Evolutionary conservation across 2,329 filamentous ascomycete species (phyloP).

Genomic region (Plectosphaerella cucumerina): DNA sequence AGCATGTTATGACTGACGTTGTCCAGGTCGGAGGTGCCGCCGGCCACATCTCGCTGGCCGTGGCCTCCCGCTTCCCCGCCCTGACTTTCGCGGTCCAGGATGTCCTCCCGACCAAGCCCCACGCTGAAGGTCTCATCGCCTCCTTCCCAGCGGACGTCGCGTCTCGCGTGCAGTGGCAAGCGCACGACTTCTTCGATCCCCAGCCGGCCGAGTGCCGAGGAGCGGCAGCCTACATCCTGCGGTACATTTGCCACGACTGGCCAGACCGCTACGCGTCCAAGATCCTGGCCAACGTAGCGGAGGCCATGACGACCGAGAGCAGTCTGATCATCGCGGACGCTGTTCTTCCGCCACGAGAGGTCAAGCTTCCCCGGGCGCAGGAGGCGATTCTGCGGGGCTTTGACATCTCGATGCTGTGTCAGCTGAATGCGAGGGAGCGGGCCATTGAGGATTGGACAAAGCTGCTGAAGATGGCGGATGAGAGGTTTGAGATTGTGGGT

Average conservation of each 20-base stretch:
- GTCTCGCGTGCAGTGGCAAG: slow-evolving; percentile 11
- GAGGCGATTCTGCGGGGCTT: not conserved
- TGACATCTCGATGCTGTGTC: not conserved
- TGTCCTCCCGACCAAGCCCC: slow-evolving; percentile 8
- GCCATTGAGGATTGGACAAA: not conserved
- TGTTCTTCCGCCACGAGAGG: not conserved
- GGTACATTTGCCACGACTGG: slow-evolving; percentile 42
- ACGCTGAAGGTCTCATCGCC: slow-evolving; percentile 11
- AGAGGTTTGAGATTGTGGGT: not conserved
- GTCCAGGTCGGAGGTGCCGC: slow-evolving; percentile 18
- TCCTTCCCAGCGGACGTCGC: slow-evolving; percentile 8
- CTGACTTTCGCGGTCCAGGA: slow-evolving; percentile 29
- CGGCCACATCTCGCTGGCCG: slow-evolving; percentile 18
- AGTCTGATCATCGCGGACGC: slow-evolving; percentile 15
- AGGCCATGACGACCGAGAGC: slow-evolving; percentile 32
- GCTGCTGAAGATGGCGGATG: not conserved
- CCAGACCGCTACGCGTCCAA: slow-evolving; percentile 26
- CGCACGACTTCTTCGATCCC: slow-evolving; percentile 15
- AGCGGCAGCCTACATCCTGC: slow-evolving; percentile 37
- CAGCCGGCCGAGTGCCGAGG: slow-evolving; percentile 7
- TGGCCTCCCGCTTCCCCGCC: slow-evolving; percentile 18
- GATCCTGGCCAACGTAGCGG: slow-evolving; percentile 27
- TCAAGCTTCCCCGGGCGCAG: not conserved
- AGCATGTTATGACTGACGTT: slow-evolving; percentile 1
- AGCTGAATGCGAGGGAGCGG: not conserved